Base-by-base conservation (phyloP, 139 green algal species). In the Micractinium sp. region DNA sequence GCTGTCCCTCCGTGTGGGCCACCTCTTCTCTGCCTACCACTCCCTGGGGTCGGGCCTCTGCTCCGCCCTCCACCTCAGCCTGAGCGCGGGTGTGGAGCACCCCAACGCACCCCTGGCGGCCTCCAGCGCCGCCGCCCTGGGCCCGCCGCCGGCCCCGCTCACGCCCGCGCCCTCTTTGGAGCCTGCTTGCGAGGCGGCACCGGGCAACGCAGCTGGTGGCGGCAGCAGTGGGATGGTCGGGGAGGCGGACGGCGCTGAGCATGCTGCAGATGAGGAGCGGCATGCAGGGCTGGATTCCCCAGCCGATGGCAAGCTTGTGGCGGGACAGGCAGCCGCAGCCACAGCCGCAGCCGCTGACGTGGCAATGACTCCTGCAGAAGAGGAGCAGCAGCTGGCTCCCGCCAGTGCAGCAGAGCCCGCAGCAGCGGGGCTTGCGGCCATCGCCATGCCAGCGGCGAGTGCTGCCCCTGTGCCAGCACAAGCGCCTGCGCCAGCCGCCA, bases 11-110 rank as follows among this genome's bases (percentile, higher is more conserved):
- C 35, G 85, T 18, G 53, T 77, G 7, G 85, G 85, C 9, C 74
- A 89, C 75, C 85, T 89, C 33, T 66, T 89, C 1, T 84, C 85
- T 25, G 74, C 69, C 35, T 89, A 84, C 74, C 85, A 89, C 25
- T 27, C 38, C 35, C 74, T 89, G 85, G 85, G 41, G 9, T 5
- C 47, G 19, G 3, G 27, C 33, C 74, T 89, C 23, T 77, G 53
- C 35, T 20, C 22, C 35, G 22, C 39, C 14, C 56, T 84, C 33
- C 41, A 60, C 35, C 35, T 89, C 75, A 76, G 31, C 75, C 41
- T 89, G 25, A 41, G 74, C 5, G 53, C 63, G 2, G 71, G 27
- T 0, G 23, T 88, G 41, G 69, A 23, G 38, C 83, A 81, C 15
- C 83, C 66, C 67, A 29, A 15, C 15, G 27, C 38, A 14, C 38